phyloP scores from a whole-genome alignment of 1,284 basidiomycete genomes.

The Athelia sp. region DNA sequence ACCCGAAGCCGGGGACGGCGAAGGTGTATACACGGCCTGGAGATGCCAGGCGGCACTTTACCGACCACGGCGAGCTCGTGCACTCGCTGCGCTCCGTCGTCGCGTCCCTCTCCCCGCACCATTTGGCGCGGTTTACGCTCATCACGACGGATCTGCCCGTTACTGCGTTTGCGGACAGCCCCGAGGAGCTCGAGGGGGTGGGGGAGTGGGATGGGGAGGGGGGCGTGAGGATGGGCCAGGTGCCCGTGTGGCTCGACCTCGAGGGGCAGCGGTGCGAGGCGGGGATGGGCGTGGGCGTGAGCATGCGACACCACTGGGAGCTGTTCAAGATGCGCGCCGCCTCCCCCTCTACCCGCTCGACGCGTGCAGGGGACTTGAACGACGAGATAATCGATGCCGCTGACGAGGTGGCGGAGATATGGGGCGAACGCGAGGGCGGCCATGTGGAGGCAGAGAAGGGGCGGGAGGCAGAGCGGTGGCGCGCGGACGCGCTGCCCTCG shows the following conservation, averaged over 20 bases:
- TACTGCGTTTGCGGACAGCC: neutral
- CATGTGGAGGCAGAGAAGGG: neutral
- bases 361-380: no score
- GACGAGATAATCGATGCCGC: no score
- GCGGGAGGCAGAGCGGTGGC: conserved; percentile 10
- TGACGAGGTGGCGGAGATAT: no score
- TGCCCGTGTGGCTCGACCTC: neutral
- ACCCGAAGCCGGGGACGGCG: neutral
- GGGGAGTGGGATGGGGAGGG: neutral
- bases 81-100: neutral
- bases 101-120: neutral
- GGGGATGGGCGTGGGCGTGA: neutral
- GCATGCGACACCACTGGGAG: neutral
- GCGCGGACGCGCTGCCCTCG: conserved; percentile 8
- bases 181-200: neutral
- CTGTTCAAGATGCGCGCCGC: neutral
- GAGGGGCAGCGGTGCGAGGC: neutral
- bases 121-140: neutral
- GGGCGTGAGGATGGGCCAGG: neutral
- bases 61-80: neutral
- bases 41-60: neutral
- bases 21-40: neutral
- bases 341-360: no score
- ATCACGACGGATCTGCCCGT: neutral
- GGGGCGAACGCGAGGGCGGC: no score